Evolutionary conservation across 148 eudicot genomes (phyloP), one percentile per base, ranked within the genome.

Genomic region (Hydrangea macrophylla): DNA sequence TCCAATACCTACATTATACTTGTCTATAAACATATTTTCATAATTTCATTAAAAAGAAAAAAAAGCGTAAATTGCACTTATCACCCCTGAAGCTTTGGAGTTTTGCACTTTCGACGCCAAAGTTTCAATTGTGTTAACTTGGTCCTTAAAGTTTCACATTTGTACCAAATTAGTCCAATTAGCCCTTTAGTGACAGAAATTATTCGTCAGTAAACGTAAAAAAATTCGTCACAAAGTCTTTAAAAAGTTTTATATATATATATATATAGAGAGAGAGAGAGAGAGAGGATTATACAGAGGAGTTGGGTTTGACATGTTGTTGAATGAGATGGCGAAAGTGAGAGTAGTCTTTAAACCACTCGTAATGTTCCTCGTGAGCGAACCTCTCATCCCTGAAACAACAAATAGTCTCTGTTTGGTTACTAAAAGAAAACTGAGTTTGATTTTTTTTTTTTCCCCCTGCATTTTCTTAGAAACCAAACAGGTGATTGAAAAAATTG

Each of bases 291-390:
- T 12, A 33, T 81, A 94, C 99, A 67, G 97, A 85, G 67, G 82
- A 82, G 79, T 65, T 35, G 68, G 88, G 80, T 9, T 78, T 77
- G 58, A 88, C 74, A 77, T 87, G 82, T 23, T 91, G 70, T 65
- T 81, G 82, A 72, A 91, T 81, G 53, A 94, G 91, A 77, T 90
- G 96, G 13, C 89, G 96, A 45, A 94, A 90, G 79, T 91, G 93
- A 18, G 99, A 83, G 61, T 94, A 94, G 64, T 94, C 97, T 81
- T 94, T 94, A 53, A 94, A 77, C 96, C 99, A 94, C 75, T 94
- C 97, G 57, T 94, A 94, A 73, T 90, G 97, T 51, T 94, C 96
- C 67, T 90, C 99, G 4, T 69, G 70, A 27, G 79, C 53, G 68
- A 94, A 94, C 71, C 99, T 88, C 62, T 81, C 85, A 59, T 94